These are phyloP conservation scores for Trametes punicea DNA, from an alignment of 768 basidiomycete species.

Conservation along the genomic window DNA sequence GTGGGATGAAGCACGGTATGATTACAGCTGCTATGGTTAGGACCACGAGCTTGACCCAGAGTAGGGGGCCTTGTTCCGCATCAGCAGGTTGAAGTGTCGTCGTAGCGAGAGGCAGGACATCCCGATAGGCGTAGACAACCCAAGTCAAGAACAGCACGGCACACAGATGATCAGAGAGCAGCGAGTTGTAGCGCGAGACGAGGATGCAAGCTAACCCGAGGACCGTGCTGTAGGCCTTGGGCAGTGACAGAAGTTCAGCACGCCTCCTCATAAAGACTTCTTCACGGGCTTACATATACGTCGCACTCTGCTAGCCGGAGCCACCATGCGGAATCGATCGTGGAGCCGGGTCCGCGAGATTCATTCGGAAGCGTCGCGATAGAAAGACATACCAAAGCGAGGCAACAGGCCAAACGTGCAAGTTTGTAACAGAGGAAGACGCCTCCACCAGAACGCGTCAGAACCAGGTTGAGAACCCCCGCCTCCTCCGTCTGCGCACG, in stretches of 20 bases:
- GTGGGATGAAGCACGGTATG: conserved; percentile 53
- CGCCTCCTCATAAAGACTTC: neutral
- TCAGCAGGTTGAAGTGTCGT: conserved; percentile 48
- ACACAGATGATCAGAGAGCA: conserved; percentile 43
- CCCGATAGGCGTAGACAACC: conserved; percentile 49
- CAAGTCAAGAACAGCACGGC: conserved; percentile 45
- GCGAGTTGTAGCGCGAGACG: conserved; percentile 19
- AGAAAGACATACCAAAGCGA: neutral
- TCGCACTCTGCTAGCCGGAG: neutral
- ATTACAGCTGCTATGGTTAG: conserved; percentile 42
- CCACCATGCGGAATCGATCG: neutral
- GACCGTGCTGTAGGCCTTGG: conserved; percentile 33
- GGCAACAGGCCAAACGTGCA: neutral
- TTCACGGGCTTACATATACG: neutral
- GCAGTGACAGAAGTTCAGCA: neutral
- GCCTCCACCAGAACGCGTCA: neutral
- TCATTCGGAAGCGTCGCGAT: neutral
- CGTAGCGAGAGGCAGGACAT: conserved; percentile 55
- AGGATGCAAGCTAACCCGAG: conserved; percentile 29
- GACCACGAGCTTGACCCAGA: conserved; percentile 51
- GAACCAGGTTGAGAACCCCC: neutral
- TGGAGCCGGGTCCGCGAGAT: neutral
- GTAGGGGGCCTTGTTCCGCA: conserved; percentile 39
- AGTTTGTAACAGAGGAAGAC: neutral
- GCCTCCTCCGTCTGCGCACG: neutral